A percentile compares a stretch with the other conserved stretches of the same genome.
Conservation (phyloP, 805 yeast species). For the Nakazawaea peltata region DNA sequence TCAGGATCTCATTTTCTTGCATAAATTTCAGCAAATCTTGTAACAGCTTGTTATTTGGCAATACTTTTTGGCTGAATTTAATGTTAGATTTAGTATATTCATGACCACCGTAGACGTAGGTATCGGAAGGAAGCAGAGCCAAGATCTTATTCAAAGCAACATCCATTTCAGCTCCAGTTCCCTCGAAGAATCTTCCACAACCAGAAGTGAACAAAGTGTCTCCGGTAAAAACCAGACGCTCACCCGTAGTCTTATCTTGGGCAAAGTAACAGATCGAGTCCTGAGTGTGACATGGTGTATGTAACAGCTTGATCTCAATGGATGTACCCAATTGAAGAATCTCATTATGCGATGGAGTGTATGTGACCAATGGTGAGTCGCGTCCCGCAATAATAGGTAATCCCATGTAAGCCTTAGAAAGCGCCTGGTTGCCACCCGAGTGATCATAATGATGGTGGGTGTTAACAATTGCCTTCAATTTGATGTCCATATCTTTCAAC, state of each 20-base stretch:
- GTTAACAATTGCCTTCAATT: conserved; percentile 73
- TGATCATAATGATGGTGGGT: conserved; percentile 98
- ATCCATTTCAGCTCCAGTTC: conserved; percentile 77
- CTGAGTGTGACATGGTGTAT: conserved; percentile 97
- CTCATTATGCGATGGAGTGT: conserved; percentile 62
- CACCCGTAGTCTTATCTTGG: conserved; percentile 51
- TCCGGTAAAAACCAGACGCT: conserved; percentile 84
- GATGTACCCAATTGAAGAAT: conserved; percentile 54
- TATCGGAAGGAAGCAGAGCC: conserved; percentile 55
- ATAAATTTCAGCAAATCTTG: conserved; percentile 44
- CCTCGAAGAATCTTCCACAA: conserved; percentile 96
- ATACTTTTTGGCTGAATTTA: conserved; percentile 61
- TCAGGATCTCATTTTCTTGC: conserved; percentile 55
- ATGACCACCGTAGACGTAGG: conserved; percentile 87
- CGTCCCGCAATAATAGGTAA: conserved; percentile 77
- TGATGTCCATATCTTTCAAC: conserved; percentile 30
- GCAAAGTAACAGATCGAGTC: conserved; percentile 89
- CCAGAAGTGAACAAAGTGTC: conserved; percentile 93
- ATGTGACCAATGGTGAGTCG: conserved; percentile 66
- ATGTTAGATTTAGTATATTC: conserved; percentile 87
- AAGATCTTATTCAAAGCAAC: conserved; percentile 51
- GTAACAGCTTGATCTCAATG: conserved; percentile 67
- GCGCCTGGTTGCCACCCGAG: conserved; percentile 66
- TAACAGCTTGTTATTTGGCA: conserved; percentile 44
- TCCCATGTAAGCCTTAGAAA: conserved; percentile 24